A percentile compares a stretch with the other conserved stretches of the same genome.
These are phyloP conservation scores for Calonectria pseudoturangicola DNA, from an alignment of 2,329 filamentous ascomycete genomes.

Conservation along the genomic window DNA sequence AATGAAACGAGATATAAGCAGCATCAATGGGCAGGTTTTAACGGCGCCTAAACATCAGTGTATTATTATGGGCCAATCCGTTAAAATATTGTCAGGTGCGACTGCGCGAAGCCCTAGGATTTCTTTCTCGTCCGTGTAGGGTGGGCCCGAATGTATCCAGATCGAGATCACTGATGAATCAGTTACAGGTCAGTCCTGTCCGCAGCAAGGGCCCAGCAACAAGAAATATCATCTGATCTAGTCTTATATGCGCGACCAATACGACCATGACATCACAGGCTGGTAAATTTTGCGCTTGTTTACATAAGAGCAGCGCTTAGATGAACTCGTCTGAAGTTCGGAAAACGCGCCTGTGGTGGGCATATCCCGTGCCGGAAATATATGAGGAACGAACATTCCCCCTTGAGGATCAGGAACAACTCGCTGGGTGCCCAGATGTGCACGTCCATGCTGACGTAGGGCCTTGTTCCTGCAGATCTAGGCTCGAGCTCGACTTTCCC, in stretches of 20 bases:
- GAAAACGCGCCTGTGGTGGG: background rate
- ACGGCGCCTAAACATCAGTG: no score
- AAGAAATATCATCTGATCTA: background rate
- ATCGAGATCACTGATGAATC: no score
- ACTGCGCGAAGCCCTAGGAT: background rate
- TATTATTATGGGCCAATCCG: background rate
- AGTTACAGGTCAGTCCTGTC: background rate
- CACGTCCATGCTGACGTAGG: background rate
- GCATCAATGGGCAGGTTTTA: background rate
- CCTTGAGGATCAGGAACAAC: background rate
- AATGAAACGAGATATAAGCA: background rate
- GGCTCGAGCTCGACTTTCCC: slow-evolving; percentile 3
- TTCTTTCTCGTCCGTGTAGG: slow-evolving; percentile 7
- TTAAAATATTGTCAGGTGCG: background rate
- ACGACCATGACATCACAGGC: background rate
- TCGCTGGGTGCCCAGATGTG: background rate
- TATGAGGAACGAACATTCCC: background rate
- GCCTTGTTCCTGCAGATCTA: slow-evolving; percentile 10
- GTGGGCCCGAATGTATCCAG: background rate
- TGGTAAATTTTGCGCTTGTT: background rate
- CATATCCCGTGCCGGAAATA: slow-evolving; percentile 5
- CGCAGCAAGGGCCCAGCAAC: no score
- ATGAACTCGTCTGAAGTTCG: background rate
- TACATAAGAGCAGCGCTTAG: background rate
- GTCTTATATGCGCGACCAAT: no score